A percentile compares a stretch with the other conserved stretches of the same genome.
Conservation (phyloP, 2,329 filamentous ascomycete species). For the Pyrenophora teres region DNA sequence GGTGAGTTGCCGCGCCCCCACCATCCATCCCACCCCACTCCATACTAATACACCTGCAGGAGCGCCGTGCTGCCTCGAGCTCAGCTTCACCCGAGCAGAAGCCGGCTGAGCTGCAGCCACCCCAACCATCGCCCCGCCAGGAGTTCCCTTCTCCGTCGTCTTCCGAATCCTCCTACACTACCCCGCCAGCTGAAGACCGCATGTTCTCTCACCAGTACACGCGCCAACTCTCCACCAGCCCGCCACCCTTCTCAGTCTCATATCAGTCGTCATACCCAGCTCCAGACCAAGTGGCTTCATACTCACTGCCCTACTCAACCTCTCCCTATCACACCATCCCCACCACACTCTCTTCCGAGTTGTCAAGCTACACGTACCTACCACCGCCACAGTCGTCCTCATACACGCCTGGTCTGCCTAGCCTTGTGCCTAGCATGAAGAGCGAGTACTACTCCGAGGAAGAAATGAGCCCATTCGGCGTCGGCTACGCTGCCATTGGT, state of each 20-base stretch:
- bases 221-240: slow-evolving; percentile 71
- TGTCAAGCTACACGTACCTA: slow-evolving; percentile 61
- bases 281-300: slow-evolving; percentile 64
- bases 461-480: slow-evolving; percentile 67
- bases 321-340: slow-evolving; percentile 48
- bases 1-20: slow-evolving; percentile 24
- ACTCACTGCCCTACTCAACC: slow-evolving; percentile 60
- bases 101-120: slow-evolving; percentile 57
- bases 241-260: slow-evolving; percentile 63
- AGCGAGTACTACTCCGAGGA: slow-evolving; percentile 65
- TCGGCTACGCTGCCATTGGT: slow-evolving; percentile 69
- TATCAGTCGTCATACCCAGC: slow-evolving; percentile 71
- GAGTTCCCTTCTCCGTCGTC: slow-evolving; percentile 45
- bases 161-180: slow-evolving; percentile 43
- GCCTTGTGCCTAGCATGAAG: slow-evolving; percentile 67
- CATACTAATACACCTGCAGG: slow-evolving; percentile 44
- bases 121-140: slow-evolving; percentile 43
- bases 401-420: slow-evolving; percentile 64
- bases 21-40: slow-evolving; percentile 14
- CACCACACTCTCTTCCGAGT: slow-evolving; percentile 44
- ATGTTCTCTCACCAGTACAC: slow-evolving; percentile 70
- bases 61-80: slow-evolving; percentile 72
- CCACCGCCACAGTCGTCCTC: slow-evolving; percentile 52
- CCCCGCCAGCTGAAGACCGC: slow-evolving; percentile 68
- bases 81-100: slow-evolving; percentile 64